Conservation (phyloP, 2,329 filamentous ascomycete species). For the Monilinia polystroma region DNA sequence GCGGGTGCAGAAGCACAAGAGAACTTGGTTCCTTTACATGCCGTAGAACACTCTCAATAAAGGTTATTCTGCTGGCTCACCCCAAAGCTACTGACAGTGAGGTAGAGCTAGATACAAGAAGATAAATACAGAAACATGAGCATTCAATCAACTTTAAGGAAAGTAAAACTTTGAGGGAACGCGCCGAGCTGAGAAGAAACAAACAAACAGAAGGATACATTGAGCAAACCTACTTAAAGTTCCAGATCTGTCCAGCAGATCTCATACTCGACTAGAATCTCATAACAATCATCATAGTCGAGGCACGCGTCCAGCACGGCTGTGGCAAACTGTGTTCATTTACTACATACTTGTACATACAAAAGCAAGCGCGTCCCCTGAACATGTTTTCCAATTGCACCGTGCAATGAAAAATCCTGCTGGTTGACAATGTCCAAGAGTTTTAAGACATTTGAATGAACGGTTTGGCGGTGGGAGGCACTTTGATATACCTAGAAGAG, state of each 20-base stretch:
- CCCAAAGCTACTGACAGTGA: not conserved
- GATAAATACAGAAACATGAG: not conserved
- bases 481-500: no score
- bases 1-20: not conserved
- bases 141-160: not conserved
- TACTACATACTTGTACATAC: not conserved
- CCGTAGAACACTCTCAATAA: not conserved
- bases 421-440: not conserved
- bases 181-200: no score
- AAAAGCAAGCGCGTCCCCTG: not conserved
- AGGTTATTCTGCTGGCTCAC: not conserved
- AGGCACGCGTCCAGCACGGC: not conserved
- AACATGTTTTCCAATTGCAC: fast-evolving
- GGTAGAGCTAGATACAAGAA: no score
- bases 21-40: not conserved
- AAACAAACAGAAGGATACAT: not conserved
- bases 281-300: not conserved
- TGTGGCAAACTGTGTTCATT: not conserved
- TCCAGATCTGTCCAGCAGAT: not conserved
- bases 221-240: not conserved
- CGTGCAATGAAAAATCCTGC: not conserved
- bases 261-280: not conserved
- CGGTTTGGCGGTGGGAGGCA: no score
- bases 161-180: not conserved
- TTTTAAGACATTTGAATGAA: no score